Evolutionary conservation across 352 stramenopile species (phyloP), one percentile per base, ranked within the genome.

Genomic region (Blastocystis sp.): DNA sequence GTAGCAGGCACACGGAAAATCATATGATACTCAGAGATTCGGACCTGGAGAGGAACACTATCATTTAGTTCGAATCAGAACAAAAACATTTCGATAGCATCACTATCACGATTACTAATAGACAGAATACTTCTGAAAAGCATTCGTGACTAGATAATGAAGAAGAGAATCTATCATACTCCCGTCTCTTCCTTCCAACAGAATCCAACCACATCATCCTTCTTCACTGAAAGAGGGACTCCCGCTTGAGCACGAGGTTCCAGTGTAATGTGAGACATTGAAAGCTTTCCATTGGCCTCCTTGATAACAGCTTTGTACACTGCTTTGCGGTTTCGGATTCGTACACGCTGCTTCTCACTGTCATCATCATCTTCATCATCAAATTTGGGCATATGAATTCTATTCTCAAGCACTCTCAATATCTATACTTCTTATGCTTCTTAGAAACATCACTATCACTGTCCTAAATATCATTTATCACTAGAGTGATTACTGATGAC

Each of bases 11-110:
- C 58, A 33, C 62, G 58, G 22, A 44, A 77, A 27, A 88, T 88
- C 58, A 58, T 77, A 33, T 88, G 77, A 30, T 44, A 88, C 58
- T 77, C 62, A n/a, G 58, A 58, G 35, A 88, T 88, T 13, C 77
- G 77, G 40, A 88, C 77, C 54, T 88, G 58, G 40, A 88, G 57
- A 40, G 77, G 77, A 3, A 88, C 62, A 4, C 77, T 88, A 78
- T 24, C 11, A 9, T 17, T 76, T 35, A 81, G 22, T 22, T 17
- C 4, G 9, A 62, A 13, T 22, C 66, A 37, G 13, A 17, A 13
- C n/a, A n/a, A n/a, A n/a, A n/a, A n/a, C n/a, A n/a, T n/a, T n/a
- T n/a, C n/a, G n/a, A n/a, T n/a, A n/a, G n/a, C n/a, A n/a, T n/a
- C n/a, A n/a, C n/a, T n/a, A n/a, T n/a, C n/a, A n/a, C n/a, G n/a